Percentiles rank a stretch among this genome's conserved stretches.
phyloP scores from a whole-genome alignment of 352 stramenopile genomes.

The Pythium periplocum region DNA sequence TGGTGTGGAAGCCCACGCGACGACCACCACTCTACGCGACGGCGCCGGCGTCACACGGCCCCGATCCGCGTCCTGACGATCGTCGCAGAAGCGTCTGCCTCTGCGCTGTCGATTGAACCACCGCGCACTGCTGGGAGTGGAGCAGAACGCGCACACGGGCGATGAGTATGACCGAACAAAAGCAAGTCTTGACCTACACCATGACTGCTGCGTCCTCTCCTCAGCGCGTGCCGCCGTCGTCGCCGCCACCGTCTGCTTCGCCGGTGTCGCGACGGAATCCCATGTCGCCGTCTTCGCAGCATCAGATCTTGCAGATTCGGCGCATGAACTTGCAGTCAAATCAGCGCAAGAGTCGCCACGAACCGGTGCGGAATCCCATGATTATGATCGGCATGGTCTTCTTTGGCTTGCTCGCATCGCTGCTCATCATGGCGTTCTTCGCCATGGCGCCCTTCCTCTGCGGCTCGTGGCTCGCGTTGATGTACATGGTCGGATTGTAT shows the following conservation, averaged over 20 bases:
- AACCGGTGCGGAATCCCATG: slow-evolving; percentile 36
- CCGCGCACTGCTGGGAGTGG: background rate
- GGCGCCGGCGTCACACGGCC: too few relatives aligned
- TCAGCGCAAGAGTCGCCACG: slow-evolving; percentile 7
- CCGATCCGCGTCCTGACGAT: too few relatives aligned
- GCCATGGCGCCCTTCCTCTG: slow-evolving; percentile 75
- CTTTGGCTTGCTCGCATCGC: slow-evolving; percentile 46
- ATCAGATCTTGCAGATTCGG: slow-evolving; percentile 45
- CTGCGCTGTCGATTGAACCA: background rate
- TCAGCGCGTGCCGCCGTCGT: slow-evolving; percentile 4
- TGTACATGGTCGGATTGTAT: slow-evolving; percentile 81
- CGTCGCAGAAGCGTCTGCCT: too few relatives aligned
- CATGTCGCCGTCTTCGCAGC: slow-evolving; percentile 12
- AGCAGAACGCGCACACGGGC: too few relatives aligned
- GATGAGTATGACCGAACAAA: too few relatives aligned
- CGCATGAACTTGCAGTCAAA: slow-evolving; percentile 26
- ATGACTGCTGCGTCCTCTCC: slow-evolving; percentile 3
- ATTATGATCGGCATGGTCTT: slow-evolving; percentile 72
- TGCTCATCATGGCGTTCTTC: slow-evolving; percentile 80
- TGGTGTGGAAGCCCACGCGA: slow-evolving; percentile 7
- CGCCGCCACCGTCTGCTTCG: slow-evolving; percentile 6
- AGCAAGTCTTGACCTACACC: background rate
- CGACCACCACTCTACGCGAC: too few relatives aligned
- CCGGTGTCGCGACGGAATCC: slow-evolving; percentile 5
- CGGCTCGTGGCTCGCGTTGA: slow-evolving; percentile 70